Percentiles rank a stretch among this genome's conserved stretches.
Conservation (phyloP, 2,329 filamentous ascomycete species). For the Epichloe aotearoae region DNA sequence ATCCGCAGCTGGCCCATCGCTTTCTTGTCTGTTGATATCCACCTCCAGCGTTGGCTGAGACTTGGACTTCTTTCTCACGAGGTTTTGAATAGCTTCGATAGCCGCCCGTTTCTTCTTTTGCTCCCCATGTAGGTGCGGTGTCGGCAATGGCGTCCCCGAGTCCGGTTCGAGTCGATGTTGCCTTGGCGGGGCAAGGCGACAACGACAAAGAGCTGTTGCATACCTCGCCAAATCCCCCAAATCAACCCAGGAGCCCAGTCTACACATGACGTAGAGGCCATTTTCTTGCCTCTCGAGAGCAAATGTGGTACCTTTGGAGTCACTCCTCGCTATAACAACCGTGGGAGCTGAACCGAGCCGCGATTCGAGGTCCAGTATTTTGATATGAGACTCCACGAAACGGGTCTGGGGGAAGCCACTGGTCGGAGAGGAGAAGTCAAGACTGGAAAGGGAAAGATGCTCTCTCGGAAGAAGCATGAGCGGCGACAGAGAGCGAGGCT, state of each 20-base stretch:
- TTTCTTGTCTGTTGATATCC: slow-evolving; percentile 13
- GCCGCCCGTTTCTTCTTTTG: slow-evolving; percentile 43
- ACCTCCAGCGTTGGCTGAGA: slow-evolving; percentile 29
- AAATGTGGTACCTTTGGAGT: slow-evolving; percentile 40
- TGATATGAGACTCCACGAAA: slow-evolving; percentile 47
- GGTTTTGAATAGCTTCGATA: slow-evolving; percentile 50
- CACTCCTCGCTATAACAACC: slow-evolving; percentile 48
- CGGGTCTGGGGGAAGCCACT: slow-evolving; percentile 40
- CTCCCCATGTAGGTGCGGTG: slow-evolving; percentile 33
- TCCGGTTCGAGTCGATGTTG: slow-evolving; percentile 9
- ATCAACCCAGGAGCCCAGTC: slow-evolving; percentile 53
- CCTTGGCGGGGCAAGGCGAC: slow-evolving; percentile 16
- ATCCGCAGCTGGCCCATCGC: slow-evolving; percentile 8
- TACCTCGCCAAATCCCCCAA: slow-evolving; percentile 36
- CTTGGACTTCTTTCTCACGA: slow-evolving; percentile 39
- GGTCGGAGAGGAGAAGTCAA: slow-evolving; percentile 41
- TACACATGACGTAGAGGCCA: slow-evolving; percentile 54
- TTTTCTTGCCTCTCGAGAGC: slow-evolving; percentile 52
- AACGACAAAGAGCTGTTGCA: slow-evolving; percentile 28
- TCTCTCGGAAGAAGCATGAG: slow-evolving; percentile 50
- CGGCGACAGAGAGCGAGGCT: slow-evolving; percentile 43
- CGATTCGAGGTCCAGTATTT: slow-evolving; percentile 49
- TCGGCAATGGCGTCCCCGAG: slow-evolving; percentile 21
- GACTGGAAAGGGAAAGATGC: slow-evolving; percentile 43
- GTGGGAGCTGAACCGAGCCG: slow-evolving; percentile 41